Evolutionary conservation across 805 yeast genomes (phyloP).

Genomic region (Candida corydali): DNA sequence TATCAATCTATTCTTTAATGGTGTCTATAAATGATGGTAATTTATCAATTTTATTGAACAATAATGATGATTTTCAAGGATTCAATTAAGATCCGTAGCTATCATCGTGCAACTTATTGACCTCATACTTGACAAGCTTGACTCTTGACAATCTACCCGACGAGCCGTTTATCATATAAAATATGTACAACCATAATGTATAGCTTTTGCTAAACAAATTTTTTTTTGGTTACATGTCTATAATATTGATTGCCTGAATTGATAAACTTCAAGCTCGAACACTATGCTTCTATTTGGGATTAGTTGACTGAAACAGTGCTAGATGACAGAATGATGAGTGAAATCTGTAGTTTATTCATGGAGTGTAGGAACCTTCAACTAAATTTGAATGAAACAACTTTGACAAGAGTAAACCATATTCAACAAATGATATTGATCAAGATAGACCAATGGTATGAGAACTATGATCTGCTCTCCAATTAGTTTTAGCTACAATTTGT

Average conservation of each 20-base stretch:
- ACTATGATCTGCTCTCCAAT: constrained; percentile 64
- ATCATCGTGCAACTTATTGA: constrained; percentile 60
- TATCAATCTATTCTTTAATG: constrained; percentile 57
- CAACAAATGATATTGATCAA: constrained; percentile 42
- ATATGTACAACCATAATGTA: constrained; percentile 70
- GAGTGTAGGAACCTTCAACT: constrained; percentile 55
- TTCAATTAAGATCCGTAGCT: constrained; percentile 67
- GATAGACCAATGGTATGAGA: constrained; percentile 56
- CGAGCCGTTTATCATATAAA: constrained; percentile 45
- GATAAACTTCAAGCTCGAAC: constrained; percentile 55
- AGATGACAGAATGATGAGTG: constrained; percentile 81
- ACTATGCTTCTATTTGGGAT: constrained; percentile 55
- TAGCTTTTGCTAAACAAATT: constrained; percentile 61
- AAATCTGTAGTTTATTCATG: constrained; percentile 56
- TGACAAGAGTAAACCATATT: constrained; percentile 18
- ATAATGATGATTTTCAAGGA: constrained; percentile 14
- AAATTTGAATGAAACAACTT: background rate
- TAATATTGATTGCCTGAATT: too few relatives aligned
- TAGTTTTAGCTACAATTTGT: constrained; percentile 74
- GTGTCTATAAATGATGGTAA: constrained; percentile 14
- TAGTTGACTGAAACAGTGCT: constrained; percentile 64
- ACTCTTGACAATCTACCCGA: constrained; percentile 34
- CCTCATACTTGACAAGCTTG: constrained; percentile 54
- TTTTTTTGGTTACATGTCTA: constrained; percentile 60
- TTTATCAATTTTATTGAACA: constrained; percentile 8